phyloP scores from a whole-genome alignment of 768 basidiomycete genomes.

The Leucocoprinus leucothites region DNA sequence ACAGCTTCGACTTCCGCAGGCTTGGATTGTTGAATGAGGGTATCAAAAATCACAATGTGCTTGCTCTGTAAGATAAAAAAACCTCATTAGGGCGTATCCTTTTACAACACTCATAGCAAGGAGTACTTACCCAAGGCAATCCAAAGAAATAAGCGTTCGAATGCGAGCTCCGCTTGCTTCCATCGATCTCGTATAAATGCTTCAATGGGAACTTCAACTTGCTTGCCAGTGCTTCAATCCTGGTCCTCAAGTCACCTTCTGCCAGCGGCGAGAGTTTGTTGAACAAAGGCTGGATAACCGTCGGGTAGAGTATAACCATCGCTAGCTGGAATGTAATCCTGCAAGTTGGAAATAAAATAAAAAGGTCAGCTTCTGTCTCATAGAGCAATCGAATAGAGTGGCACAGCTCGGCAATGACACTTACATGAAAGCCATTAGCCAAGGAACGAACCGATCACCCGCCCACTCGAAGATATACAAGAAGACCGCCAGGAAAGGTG shows the following conservation, averaged over 20 bases:
- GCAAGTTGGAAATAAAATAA: background rate
- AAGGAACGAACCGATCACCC: slow-evolving; percentile 88
- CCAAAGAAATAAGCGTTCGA: slow-evolving; percentile 99
- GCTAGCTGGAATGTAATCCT: slow-evolving; percentile 81
- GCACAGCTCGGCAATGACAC: slow-evolving; percentile 26
- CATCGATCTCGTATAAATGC: slow-evolving; percentile 95
- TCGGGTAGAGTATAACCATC: slow-evolving; percentile 82
- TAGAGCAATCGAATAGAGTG: background rate
- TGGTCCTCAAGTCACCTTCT: slow-evolving; percentile 68
- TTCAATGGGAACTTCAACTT: slow-evolving; percentile 92
- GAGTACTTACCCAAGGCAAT: slow-evolving; percentile 74
- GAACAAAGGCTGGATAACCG: slow-evolving; percentile 91
- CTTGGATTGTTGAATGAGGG: slow-evolving; percentile 87
- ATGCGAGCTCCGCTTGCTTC: slow-evolving; percentile 92
- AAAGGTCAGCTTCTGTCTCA: too few relatives aligned
- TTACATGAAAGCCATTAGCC: slow-evolving; percentile 91
- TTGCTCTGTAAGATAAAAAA: slow-evolving; percentile 54
- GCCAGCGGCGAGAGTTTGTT: slow-evolving; percentile 92
- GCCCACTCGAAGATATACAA: slow-evolving; percentile 91
- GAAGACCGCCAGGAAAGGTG: slow-evolving; percentile 86
- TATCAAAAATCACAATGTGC: slow-evolving; percentile 97
- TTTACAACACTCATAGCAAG: background rate
- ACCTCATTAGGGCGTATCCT: background rate
- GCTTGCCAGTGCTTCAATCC: slow-evolving; percentile 74
- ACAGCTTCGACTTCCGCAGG: slow-evolving; percentile 96